These are phyloP conservation scores for Lipomyces japonicus DNA, from an alignment of 805 yeast species.

Conservation along the genomic window DNA sequence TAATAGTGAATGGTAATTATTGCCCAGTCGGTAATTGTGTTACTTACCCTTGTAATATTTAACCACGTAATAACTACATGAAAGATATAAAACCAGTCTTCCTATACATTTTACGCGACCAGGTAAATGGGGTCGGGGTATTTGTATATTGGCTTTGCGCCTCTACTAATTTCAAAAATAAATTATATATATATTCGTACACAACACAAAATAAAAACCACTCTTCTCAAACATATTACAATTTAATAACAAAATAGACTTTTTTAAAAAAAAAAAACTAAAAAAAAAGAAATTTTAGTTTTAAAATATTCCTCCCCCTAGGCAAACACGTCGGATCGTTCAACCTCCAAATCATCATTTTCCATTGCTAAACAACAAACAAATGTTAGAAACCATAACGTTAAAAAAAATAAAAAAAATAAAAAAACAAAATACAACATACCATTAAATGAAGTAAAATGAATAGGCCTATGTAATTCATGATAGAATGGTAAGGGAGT, in stretches of 20 bases:
- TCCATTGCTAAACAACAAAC: constrained; percentile 13
- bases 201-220: neutral
- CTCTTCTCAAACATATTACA: too few relatives aligned
- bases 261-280: too few relatives aligned
- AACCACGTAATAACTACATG: too few relatives aligned
- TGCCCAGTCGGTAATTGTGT: too few relatives aligned
- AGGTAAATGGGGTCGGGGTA: too few relatives aligned
- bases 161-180: neutral
- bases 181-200: neutral
- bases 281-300: too few relatives aligned
- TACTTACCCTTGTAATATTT: too few relatives aligned
- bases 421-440: constrained; percentile 1
- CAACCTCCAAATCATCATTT: constrained; percentile 27
- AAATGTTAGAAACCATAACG: neutral
- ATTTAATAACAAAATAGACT: neutral
- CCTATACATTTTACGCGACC: too few relatives aligned
- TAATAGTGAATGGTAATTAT: too few relatives aligned
- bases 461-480: constrained; percentile 83
- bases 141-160: neutral
- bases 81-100: too few relatives aligned
- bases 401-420: neutral
- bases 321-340: constrained; percentile 29
- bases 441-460: constrained; percentile 70
- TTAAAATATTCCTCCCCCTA: too few relatives aligned
- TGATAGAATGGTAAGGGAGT: constrained; percentile 79